Base-by-base conservation (phyloP, 176 grass and related monocot species). In the Areca catechu region DNA sequence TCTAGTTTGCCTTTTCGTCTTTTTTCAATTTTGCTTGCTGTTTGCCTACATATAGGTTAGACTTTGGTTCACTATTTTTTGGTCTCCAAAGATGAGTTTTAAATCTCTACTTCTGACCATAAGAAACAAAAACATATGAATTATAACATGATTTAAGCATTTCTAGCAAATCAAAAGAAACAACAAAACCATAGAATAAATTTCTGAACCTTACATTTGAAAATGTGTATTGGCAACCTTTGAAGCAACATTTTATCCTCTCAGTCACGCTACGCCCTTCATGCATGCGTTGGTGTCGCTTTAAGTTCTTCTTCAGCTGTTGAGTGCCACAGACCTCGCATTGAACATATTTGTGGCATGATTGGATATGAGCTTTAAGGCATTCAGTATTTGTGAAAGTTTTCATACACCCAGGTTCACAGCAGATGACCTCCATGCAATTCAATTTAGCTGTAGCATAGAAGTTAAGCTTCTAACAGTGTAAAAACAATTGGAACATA, bases 281-380 rank as follows among this genome's bases (percentile, higher is more conserved):
- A 55, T 89, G 85, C 15, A 16, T 43, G 51, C 62, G 25, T 28
- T 67, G 54, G 5, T 89, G 80, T 7, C 80, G 61, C 66, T 83
- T 80, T 25, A 90, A 69, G 67, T 90, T 90, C 56, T 81, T 89
- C 78, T 79, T 90, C 50, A 79, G 54, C 19, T 90, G 67, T 67
- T 82, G 78, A 28, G 67, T 66, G 9, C 75, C 74, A 68, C 86
- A 90, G 15, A 76, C 37, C 24, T 65, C 74, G 73, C 86, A 90
- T 0, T 62, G 18, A 69, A 81, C 29, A 66, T 76, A 22, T 48
- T 55, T 77, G 74, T 85, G 86, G 24, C 77, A 75, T 16, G 66
- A 78, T 58, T 51, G 82, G 52, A 29, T 73, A 78, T 79, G 86
- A 76, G 74, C 67, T 65, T 15, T 82, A 43, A 82, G 51, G 49